phyloP scores from a whole-genome alignment of 2,329 filamentous ascomycete genomes.

The Ceratocystiopsis brevicomis region DNA sequence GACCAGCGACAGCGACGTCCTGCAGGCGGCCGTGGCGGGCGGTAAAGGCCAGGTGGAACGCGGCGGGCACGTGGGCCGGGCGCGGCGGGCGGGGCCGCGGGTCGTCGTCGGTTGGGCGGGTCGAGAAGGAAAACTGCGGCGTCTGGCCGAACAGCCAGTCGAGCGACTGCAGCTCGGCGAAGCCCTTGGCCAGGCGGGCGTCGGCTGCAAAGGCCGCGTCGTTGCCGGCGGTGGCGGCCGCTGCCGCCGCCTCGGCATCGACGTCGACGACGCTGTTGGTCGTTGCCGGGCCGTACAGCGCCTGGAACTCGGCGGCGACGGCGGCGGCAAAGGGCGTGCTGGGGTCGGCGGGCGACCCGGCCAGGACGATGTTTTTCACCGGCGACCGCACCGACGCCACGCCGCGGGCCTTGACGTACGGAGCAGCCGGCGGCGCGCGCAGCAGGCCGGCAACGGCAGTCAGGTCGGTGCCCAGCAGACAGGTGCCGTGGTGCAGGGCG shows the following conservation, averaged over 20 bases:
- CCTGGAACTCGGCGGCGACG: slow-evolving; percentile 45
- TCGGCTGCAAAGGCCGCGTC: slow-evolving; percentile 26
- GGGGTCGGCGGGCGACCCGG: slow-evolving; percentile 1
- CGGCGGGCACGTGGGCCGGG: slow-evolving; percentile 25
- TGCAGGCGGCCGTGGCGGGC: slow-evolving; percentile 22
- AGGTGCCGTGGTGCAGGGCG: slow-evolving; percentile 80
- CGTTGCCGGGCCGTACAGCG: slow-evolving; percentile 39
- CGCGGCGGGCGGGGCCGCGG: slow-evolving; percentile 32
- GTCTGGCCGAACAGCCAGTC: slow-evolving; percentile 77
- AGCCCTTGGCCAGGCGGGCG: slow-evolving; percentile 29
- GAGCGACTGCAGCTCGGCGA: slow-evolving; percentile 41
- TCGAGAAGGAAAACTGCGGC: slow-evolving; percentile 59
- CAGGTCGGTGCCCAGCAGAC: slow-evolving; percentile 62
- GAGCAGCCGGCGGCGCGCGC: slow-evolving; percentile 50
- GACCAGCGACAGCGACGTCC: slow-evolving; percentile 11
- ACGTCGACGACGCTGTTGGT: slow-evolving; percentile 20
- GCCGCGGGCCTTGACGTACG: slow-evolving; percentile 61
- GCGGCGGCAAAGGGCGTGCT: slow-evolving; percentile 27
- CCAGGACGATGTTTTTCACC: slow-evolving; percentile 48
- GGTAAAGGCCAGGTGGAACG: slow-evolving; percentile 19
- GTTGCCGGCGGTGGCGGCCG: slow-evolving; percentile 21
- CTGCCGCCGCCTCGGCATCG: slow-evolving; percentile 24
- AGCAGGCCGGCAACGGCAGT: slow-evolving; percentile 49
- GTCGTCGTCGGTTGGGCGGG: slow-evolving; percentile 38
- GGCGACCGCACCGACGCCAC: slow-evolving; percentile 82